Conservation (phyloP, 371 early-diverging fungal genomes). For the Mortierella sp. region DNA sequence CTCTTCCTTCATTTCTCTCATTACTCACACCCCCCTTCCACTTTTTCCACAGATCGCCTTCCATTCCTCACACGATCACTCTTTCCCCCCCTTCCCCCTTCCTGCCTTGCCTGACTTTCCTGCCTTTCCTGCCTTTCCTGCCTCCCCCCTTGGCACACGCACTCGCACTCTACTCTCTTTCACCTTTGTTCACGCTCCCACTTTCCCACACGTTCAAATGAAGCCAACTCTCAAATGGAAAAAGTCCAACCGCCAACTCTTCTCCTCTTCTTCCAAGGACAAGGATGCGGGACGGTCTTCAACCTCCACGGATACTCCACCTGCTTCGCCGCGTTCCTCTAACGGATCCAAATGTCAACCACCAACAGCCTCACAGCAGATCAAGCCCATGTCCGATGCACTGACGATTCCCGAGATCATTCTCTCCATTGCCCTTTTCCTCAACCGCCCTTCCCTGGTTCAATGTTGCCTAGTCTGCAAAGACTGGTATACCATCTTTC, state of each 20-base stretch:
- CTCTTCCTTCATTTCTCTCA: neutral
- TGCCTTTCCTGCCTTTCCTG: neutral
- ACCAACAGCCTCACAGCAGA: neutral
- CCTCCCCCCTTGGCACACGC: too few relatives aligned
- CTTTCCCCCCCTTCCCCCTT: neutral
- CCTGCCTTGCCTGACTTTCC: neutral
- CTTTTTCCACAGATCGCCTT: neutral
- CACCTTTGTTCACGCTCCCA: neutral
- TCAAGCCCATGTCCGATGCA: conserved; percentile 1
- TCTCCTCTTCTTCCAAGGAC: conserved; percentile 6
- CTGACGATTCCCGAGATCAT: conserved; percentile 40
- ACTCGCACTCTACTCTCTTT: neutral
- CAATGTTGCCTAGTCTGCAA: conserved; percentile 33
- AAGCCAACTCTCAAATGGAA: conserved; percentile 25
- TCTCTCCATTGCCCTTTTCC: conserved; percentile 26
- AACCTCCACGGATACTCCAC: neutral
- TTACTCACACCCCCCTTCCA: neutral
- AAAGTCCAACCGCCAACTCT: conserved; percentile 23
- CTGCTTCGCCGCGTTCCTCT: too few relatives aligned
- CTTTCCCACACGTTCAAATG: neutral
- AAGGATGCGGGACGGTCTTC: neutral
- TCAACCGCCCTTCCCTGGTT: conserved; percentile 21
- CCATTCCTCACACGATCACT: neutral
- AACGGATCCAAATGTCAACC: neutral
- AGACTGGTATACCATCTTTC: conserved; percentile 34